A percentile compares a stretch with the other conserved stretches of the same genome.
These are phyloP conservation scores for Termitomyces titanicus DNA, from an alignment of 768 basidiomycete genomes.

Conservation along the genomic window DNA sequence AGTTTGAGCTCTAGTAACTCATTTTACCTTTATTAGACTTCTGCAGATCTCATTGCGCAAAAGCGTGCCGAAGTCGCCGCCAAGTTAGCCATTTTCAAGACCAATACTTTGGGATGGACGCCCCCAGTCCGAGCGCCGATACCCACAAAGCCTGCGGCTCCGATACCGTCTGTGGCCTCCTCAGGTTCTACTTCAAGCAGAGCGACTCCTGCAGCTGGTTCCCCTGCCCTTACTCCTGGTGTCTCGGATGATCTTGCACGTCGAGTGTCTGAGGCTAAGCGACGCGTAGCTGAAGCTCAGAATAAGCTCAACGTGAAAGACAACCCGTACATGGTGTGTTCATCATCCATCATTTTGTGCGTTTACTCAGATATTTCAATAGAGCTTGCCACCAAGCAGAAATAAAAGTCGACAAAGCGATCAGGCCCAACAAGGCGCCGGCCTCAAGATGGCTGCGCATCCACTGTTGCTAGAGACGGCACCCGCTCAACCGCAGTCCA, in stretches of 20 bases:
- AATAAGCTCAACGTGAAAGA: slow-evolving; percentile 71
- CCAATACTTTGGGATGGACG: slow-evolving; percentile 27
- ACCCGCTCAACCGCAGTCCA: slow-evolving; percentile 57
- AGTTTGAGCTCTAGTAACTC: neutral
- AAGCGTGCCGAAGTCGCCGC: slow-evolving; percentile 84
- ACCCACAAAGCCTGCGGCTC: slow-evolving; percentile 33
- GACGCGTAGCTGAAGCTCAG: slow-evolving; percentile 79
- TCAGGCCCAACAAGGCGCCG: slow-evolving; percentile 73
- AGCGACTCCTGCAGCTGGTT: slow-evolving; percentile 40
- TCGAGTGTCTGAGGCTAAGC: slow-evolving; percentile 81
- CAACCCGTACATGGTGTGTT: slow-evolving; percentile 83
- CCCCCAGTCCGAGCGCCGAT: slow-evolving; percentile 37
- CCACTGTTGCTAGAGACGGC: slow-evolving; percentile 76
- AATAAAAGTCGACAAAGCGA: slow-evolving; percentile 57
- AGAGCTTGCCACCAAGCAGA: slow-evolving; percentile 52
- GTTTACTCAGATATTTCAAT: neutral
- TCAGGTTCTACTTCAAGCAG: slow-evolving; percentile 33
- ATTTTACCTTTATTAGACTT: neutral
- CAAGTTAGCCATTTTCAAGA: slow-evolving; percentile 76
- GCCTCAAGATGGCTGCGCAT: slow-evolving; percentile 88
- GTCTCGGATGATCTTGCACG: slow-evolving; percentile 63
- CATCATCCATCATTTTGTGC: neutral
- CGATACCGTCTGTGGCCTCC: slow-evolving; percentile 28
- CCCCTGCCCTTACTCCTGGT: slow-evolving; percentile 30
- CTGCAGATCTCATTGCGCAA: slow-evolving; percentile 71